Evolutionary conservation across 768 basidiomycete species (phyloP).

Genomic region (Boletus pseudo-olivaceus): DNA sequence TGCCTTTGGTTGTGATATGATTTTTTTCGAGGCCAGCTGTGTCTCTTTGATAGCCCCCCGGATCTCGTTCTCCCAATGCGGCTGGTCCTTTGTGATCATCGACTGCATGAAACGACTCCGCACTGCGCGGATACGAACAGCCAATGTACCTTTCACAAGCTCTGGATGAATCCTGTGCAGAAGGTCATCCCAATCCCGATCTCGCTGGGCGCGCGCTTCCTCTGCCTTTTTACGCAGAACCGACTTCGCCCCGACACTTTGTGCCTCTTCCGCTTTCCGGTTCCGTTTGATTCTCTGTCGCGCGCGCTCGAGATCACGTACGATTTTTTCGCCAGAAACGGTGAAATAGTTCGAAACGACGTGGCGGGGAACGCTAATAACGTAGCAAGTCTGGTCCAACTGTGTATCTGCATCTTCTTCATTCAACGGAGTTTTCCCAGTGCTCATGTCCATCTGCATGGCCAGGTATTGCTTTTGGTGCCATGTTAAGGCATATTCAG

Average conservation of each 20-base stretch:
- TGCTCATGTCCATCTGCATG: conserved; percentile 42
- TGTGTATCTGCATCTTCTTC: conserved; percentile 39
- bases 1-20: conserved; percentile 35
- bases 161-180: conserved; percentile 53
- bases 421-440: conserved; percentile 47
- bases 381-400: conserved; percentile 47
- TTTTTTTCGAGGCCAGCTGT: conserved; percentile 44
- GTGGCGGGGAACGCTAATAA: conserved; percentile 53
- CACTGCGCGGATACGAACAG: conserved; percentile 51
- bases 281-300: conserved; percentile 34
- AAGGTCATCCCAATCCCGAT: conserved; percentile 63
- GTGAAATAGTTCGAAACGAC: conserved; percentile 46
- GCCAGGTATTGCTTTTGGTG: conserved; percentile 65
- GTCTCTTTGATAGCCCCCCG: conserved; percentile 53
- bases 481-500: conserved; percentile 60
- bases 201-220: conserved; percentile 54
- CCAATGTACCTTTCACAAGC: conserved; percentile 44
- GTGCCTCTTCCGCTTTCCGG: conserved; percentile 26
- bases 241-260: conserved; percentile 45
- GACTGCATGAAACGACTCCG: conserved; percentile 58
- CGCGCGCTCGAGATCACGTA: conserved; percentile 43
- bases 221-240: conserved; percentile 61
- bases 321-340: conserved; percentile 36
- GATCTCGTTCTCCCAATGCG: conserved; percentile 66
- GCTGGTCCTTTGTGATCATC: conserved; percentile 42